Base-by-base conservation (phyloP, 345 rosid species). In the Aquilaria malaccensis region DNA sequence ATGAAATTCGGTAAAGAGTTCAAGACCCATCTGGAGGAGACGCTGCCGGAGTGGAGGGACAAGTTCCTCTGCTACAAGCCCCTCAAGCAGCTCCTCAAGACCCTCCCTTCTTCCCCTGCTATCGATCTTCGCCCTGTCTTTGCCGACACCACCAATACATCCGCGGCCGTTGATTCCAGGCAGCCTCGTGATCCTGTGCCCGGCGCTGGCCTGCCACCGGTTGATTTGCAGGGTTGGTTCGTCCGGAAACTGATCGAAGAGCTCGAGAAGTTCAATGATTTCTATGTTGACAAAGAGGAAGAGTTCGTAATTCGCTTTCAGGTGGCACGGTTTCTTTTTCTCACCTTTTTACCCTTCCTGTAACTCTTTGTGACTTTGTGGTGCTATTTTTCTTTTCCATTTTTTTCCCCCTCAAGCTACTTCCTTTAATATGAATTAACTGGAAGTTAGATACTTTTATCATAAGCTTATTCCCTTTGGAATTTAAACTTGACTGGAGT, bases 1-100 rank as follows among this genome's bases (percentile, higher is more conserved):
- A 91, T 91, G 98, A 91, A 91, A 77, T 88, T 91, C 68, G 96
- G 98, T 9, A 86, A 91, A 66, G 98, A 91, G 61, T 88, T 91
- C 81, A 85, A 75, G 45, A 86, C 85, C 67, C 96, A 91, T 70
- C 83, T 91, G 58, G 91, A 86, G 81, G 96, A 91, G 63, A 88
- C 92, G 14, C 74, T 91, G 41, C 98, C 98, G 2, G 96, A 79
- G 72, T 91, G 96, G 98, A 83, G 96, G 70, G 98, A 88, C 79
- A 91, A 91, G 79, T 88, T 91, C 77, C 95, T 91, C 52, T 83
- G 92, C 72, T 91, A 91, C 76, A 88, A 91, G 61, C 96, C 90
- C 67, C 77, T 91, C 59, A 91, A 91, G 71, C 86, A 86, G 70
- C 88, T 91, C 72, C 88, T 88, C 69, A 86, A 91, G 68, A 69